phyloP scores from a whole-genome alignment of 305 asterid genomes.

The Ilex paraguariensis region DNA sequence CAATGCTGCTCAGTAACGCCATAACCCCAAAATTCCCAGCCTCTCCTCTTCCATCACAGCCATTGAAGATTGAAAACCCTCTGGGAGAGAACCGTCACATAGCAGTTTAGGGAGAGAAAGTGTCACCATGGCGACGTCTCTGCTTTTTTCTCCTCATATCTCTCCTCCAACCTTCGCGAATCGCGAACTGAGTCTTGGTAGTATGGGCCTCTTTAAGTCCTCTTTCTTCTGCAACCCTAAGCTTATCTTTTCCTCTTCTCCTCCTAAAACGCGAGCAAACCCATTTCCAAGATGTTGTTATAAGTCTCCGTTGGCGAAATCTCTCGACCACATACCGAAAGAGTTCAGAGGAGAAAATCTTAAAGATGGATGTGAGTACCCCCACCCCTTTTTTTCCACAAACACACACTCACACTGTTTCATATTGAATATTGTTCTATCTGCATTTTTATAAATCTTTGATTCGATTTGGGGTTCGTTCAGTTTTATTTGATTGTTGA shows the following conservation, averaged over 20 bases:
- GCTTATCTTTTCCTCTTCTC: slow-evolving; percentile 29
- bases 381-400: too few relatives aligned
- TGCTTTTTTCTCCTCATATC: slow-evolving; percentile 44
- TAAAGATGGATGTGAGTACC: slow-evolving; percentile 70
- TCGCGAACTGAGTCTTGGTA: slow-evolving; percentile 25
- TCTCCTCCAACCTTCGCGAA: slow-evolving; percentile 26
- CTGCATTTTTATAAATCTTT: too few relatives aligned
- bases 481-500: too few relatives aligned
- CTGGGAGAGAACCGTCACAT: too few relatives aligned
- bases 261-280: slow-evolving; percentile 19
- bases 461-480: too few relatives aligned
- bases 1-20: too few relatives aligned
- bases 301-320: slow-evolving; percentile 48
- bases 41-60: too few relatives aligned
- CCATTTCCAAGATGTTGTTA: slow-evolving; percentile 40
- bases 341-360: slow-evolving; percentile 82
- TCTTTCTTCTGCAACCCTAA: slow-evolving; percentile 40
- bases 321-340: slow-evolving; percentile 69
- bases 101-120: not conserved
- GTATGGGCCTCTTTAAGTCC: slow-evolving; percentile 23
- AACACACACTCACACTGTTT: too few relatives aligned
- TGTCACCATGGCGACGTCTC: slow-evolving; percentile 39
- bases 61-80: too few relatives aligned
- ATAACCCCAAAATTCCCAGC: too few relatives aligned
- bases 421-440: too few relatives aligned